Conservation (phyloP, 2,329 filamentous ascomycete genomes). For the Fusarium sublunatum region DNA sequence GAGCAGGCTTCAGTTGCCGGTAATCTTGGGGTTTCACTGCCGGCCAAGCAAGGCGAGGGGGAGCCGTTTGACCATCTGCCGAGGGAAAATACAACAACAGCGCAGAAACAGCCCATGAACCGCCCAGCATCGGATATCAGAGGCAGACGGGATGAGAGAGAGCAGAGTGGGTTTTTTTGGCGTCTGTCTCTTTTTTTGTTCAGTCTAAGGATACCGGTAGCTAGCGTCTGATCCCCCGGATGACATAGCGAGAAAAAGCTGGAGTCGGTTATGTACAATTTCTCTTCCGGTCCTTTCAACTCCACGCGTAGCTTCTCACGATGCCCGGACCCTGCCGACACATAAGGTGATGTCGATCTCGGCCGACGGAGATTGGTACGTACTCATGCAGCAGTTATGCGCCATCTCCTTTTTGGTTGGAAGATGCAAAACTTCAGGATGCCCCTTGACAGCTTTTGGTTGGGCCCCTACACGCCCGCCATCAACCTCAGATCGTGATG, state of each 20-base stretch:
- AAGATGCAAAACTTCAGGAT: constrained; percentile 11
- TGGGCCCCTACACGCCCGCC: constrained; percentile 24
- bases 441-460: constrained; percentile 13
- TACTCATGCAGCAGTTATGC: constrained; percentile 16
- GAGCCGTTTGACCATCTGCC: constrained; percentile 25
- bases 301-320: constrained; percentile 3
- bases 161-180: constrained; percentile 1
- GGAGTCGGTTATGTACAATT: constrained; percentile 12
- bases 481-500: constrained; percentile 18
- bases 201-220: too few species aligned
- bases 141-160: constrained; percentile 8
- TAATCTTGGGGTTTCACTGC: constrained; percentile 36
- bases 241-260: constrained; percentile 6
- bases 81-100: constrained; percentile 9
- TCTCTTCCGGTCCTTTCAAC: constrained; percentile 2
- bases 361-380: constrained; percentile 27
- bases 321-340: constrained; percentile 43
- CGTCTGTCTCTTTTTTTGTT: constrained; percentile 4
- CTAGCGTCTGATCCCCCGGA: constrained; percentile 20
- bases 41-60: constrained; percentile 24
- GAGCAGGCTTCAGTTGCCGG: constrained; percentile 6
- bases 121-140: constrained; percentile 30
- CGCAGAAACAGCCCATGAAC: constrained; percentile 17
- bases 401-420: constrained; percentile 19
- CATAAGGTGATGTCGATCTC: constrained; percentile 42